Evolutionary conservation across 257 asterid species (phyloP).

Genomic region (Cinchona pubescens): DNA sequence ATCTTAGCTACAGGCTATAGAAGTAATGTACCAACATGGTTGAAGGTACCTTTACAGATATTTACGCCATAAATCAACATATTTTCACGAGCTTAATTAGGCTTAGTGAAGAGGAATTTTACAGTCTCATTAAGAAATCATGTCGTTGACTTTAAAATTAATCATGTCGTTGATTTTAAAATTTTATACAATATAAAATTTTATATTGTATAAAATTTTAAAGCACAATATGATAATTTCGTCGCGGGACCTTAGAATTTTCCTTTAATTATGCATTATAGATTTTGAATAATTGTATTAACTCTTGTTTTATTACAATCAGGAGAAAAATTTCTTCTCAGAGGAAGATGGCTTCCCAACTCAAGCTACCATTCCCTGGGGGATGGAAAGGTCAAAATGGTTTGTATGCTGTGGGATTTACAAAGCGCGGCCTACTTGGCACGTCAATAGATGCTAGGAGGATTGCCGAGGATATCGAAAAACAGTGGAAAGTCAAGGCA

Average conservation of each 20-base stretch:
- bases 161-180: no score
- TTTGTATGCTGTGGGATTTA: constrained; percentile 35
- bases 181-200: no score
- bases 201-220: no score
- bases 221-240: no score
- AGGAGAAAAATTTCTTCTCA: constrained; percentile 31
- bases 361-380: constrained; percentile 26
- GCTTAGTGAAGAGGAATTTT: no score
- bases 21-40: constrained; percentile 38
- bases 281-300: no score
- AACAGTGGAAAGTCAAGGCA: constrained; percentile 18
- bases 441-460: constrained; percentile 29
- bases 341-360: constrained; percentile 26
- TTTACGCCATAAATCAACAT: neutral
- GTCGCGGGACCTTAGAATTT: no score
- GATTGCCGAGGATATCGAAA: constrained; percentile 24
- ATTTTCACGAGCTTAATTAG: neutral
- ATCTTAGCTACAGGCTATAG: constrained; percentile 37
- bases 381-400: constrained; percentile 39
- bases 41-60: constrained; percentile 20
- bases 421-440: constrained; percentile 36
- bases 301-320: neutral
- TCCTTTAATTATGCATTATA: neutral
- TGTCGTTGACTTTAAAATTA: no score
- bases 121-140: no score